Evolutionary conservation across 805 yeast species (phyloP).

Genomic region (Starmerella bombicola): DNA sequence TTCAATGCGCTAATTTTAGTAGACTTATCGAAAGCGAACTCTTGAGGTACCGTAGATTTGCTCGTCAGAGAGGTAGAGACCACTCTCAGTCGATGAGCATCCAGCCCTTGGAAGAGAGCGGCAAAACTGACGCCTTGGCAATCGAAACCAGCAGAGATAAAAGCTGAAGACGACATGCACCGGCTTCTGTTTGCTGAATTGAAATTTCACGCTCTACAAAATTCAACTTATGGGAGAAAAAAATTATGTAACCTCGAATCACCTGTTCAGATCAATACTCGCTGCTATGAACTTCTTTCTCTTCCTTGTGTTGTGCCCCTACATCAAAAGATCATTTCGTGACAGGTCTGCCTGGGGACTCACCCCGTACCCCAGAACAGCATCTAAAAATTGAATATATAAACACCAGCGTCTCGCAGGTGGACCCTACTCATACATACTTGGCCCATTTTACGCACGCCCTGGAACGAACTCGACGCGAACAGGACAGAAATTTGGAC

Average conservation of each 20-base stretch:
- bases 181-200: neutral
- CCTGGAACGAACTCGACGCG: too few relatives aligned
- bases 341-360: too few relatives aligned
- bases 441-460: too few relatives aligned
- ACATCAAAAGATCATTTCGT: too few relatives aligned
- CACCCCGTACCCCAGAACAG: too few relatives aligned
- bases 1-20: slow-evolving; percentile 37
- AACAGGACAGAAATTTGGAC: too few relatives aligned
- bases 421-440: too few relatives aligned
- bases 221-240: slow-evolving; percentile 1
- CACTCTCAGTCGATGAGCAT: slow-evolving; percentile 55
- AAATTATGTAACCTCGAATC: slow-evolving; percentile 8
- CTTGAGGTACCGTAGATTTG: slow-evolving; percentile 32
- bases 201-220: slow-evolving; percentile 10
- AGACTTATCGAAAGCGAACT: slow-evolving; percentile 43
- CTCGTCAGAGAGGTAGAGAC: slow-evolving; percentile 31
- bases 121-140: slow-evolving; percentile 51
- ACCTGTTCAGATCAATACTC: too few relatives aligned
- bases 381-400: too few relatives aligned
- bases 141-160: slow-evolving; percentile 38
- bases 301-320: too few relatives aligned
- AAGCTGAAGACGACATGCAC: slow-evolving; percentile 8
- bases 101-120: slow-evolving; percentile 53
- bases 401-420: too few relatives aligned
- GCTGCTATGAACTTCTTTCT: too few relatives aligned